Conservation (phyloP, 2,329 filamentous ascomycete species). For the Pseudogymnoascus sp. region DNA sequence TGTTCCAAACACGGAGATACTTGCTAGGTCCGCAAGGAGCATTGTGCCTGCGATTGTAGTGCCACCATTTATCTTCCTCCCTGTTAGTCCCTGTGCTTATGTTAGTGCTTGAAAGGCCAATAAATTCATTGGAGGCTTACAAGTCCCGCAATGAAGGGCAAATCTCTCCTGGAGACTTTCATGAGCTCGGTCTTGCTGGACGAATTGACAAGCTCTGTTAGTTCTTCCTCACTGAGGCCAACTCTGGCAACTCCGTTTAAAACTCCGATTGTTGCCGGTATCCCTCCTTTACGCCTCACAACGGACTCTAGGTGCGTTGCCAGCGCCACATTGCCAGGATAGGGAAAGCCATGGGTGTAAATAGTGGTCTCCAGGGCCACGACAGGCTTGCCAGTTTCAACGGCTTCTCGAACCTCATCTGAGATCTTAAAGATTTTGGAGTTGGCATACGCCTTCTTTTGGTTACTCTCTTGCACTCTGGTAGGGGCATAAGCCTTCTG, state of each 20-base stretch:
- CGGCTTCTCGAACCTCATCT: constrained; percentile 66
- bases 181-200: constrained; percentile 60
- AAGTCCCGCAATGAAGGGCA: constrained; percentile 73
- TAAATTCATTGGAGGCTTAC: constrained; percentile 38
- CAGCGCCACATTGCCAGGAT: constrained; percentile 66
- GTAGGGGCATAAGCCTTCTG: background rate
- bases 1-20: constrained; percentile 89
- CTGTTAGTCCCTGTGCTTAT: constrained; percentile 49
- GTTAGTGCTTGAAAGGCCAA: constrained; percentile 5
- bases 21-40: constrained; percentile 77
- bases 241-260: constrained; percentile 76
- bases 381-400: constrained; percentile 68
- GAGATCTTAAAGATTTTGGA: constrained; percentile 14
- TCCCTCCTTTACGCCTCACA: constrained; percentile 70
- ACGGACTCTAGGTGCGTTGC: constrained; percentile 71
- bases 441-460: background rate
- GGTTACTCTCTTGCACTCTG: background rate
- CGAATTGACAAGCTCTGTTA: constrained; percentile 59
- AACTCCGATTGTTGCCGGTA: constrained; percentile 88
- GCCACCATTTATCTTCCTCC: constrained; percentile 70
- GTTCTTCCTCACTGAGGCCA: constrained; percentile 65
- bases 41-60: constrained; percentile 94
- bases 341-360: constrained; percentile 86
- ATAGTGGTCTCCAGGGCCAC: constrained; percentile 95
- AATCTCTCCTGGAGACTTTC: constrained; percentile 82